Percentiles rank a stretch among this genome's conserved stretches.
phyloP scores from a whole-genome alignment of 2,329 filamentous ascomycete species.

The Aspergillus fischeri region DNA sequence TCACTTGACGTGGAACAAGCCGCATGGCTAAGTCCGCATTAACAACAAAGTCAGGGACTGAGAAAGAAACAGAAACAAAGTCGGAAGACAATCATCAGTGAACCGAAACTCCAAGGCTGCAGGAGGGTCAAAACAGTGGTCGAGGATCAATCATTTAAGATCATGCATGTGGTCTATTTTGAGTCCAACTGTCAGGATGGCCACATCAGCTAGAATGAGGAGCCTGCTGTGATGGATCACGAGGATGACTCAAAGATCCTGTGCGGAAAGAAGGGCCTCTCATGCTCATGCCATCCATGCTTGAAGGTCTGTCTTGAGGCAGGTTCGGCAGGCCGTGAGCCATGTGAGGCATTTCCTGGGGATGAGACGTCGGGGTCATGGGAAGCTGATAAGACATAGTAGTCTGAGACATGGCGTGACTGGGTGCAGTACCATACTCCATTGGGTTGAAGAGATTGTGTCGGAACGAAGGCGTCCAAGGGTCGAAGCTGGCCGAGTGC shows the following conservation, averaged over 20 bases:
- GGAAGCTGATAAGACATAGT: conserved; percentile 28
- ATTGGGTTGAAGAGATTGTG: conserved; percentile 30
- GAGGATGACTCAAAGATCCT: conserved; percentile 29
- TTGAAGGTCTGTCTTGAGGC: conserved; percentile 12
- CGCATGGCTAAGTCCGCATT: background rate
- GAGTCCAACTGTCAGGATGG: background rate
- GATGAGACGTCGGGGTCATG: conserved; percentile 19
- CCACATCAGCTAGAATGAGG: conserved; percentile 9
- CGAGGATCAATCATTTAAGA: conserved; percentile 21
- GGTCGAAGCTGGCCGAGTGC: conserved; percentile 19
- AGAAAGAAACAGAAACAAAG: conserved; percentile 13
- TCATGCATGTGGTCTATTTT: conserved; percentile 24
- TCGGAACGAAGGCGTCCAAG: conserved; percentile 32
- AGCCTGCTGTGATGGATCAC: conserved; percentile 14
- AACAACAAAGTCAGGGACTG: conserved; percentile 3
- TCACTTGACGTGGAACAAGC: background rate
- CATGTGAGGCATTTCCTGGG: conserved; percentile 21
- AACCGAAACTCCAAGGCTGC: background rate
- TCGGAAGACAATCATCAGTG: conserved; percentile 2
- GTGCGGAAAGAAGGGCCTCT: conserved; percentile 27
- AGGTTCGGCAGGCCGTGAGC: conserved; percentile 12
- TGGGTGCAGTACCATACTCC: conserved; percentile 22
- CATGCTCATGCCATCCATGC: conserved; percentile 17
- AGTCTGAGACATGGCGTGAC: conserved; percentile 22
- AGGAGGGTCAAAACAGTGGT: conserved; percentile 1